phyloP scores from a whole-genome alignment of 257 asterid species.

The Solanum neorickii region DNA sequence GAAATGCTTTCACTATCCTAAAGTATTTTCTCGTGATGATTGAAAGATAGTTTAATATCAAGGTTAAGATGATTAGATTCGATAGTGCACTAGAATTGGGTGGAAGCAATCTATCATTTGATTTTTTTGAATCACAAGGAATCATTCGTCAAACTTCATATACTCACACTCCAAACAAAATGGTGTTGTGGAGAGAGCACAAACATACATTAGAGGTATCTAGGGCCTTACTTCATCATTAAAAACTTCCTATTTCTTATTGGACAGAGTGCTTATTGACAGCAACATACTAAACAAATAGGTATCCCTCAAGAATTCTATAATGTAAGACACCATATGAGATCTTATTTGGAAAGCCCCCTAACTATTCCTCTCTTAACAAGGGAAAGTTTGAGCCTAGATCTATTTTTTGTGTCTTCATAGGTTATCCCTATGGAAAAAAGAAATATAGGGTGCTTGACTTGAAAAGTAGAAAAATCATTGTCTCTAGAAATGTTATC shows the following conservation, averaged over 20 bases:
- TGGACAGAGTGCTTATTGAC: neutral
- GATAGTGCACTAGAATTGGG: neutral
- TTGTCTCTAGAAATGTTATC: neutral
- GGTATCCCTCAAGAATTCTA: neutral
- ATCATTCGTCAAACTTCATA: neutral
- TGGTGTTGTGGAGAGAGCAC: neutral
- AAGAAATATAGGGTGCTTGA: neutral
- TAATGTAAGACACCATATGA: neutral
- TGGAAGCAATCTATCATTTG: neutral
- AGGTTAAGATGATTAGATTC: neutral
- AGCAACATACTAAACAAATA: neutral
- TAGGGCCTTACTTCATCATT: neutral
- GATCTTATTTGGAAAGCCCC: neutral
- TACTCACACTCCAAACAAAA: neutral
- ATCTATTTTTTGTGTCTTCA: neutral
- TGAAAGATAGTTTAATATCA: neutral
- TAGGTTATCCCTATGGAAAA: neutral
- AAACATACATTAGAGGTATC: neutral
- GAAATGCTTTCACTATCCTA: neutral
- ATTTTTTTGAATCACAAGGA: neutral
- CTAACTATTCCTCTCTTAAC: neutral
- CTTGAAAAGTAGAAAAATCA: neutral
- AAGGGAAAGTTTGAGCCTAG: neutral
- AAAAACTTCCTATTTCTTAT: neutral
- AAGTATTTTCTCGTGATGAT: neutral